Conservation (phyloP, 768 basidiomycete species). For the Cystobasidium ongulense region DNA sequence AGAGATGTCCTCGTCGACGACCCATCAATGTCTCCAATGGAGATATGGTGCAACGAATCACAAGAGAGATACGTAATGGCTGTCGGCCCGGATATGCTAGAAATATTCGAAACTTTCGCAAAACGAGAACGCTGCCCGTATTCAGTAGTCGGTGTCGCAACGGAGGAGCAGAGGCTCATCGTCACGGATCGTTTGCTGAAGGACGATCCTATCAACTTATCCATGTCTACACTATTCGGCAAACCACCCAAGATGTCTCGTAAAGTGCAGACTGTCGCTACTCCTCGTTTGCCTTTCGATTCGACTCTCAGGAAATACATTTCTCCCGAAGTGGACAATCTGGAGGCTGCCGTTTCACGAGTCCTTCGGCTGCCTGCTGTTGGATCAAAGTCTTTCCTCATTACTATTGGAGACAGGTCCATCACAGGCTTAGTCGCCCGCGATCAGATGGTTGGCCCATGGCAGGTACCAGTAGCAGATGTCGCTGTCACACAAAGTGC, state of each 20-base stretch:
- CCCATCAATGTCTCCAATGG: slow-evolving; percentile 93
- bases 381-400: slow-evolving; percentile 91
- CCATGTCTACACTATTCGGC: slow-evolving; percentile 92
- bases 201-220: slow-evolving; percentile 71
- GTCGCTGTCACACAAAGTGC: slow-evolving; percentile 92
- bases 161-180: slow-evolving; percentile 67
- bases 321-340: slow-evolving; percentile 45
- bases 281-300: slow-evolving; percentile 58
- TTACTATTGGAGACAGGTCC: slow-evolving; percentile 92
- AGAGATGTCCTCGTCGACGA: slow-evolving; percentile 87
- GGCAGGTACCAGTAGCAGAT: slow-evolving; percentile 95
- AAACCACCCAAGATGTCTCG: slow-evolving; percentile 88
- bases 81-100: slow-evolving; percentile 57
- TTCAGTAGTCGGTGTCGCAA: slow-evolving; percentile 81
- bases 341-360: slow-evolving; percentile 60
- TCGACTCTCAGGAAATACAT: slow-evolving; percentile 60
- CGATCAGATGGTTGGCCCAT: slow-evolving; percentile 98
- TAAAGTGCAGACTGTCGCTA: slow-evolving; percentile 53
- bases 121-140: slow-evolving; percentile 86
- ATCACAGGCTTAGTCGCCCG: slow-evolving; percentile 89
- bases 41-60: slow-evolving; percentile 99
- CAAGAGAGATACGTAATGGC: slow-evolving; percentile 97
- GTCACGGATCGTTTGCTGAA: slow-evolving; percentile 79
- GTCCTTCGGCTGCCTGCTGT: slow-evolving; percentile 86
- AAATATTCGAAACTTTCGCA: slow-evolving; percentile 65